Evolutionary conservation across 441 rosid genomes (phyloP), one percentile per base, ranked within the genome.

Genomic region (Eruca vesicaria): DNA sequence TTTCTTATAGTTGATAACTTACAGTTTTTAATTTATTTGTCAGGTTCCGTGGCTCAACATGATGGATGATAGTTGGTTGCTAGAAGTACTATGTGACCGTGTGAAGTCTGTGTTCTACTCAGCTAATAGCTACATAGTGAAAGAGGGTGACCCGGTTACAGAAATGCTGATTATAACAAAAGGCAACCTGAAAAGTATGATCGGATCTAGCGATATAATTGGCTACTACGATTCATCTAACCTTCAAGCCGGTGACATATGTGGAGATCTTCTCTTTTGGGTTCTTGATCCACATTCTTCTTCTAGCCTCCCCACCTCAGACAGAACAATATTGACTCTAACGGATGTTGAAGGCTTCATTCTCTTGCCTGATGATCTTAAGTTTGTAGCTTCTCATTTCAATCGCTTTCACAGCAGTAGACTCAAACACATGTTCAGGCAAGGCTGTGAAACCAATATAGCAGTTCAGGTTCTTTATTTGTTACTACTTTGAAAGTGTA

Each of bases 201-300:
- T 83, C 4, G 79, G 70, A 2, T 77, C 57, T 35, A 20, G 9
- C 11, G 31, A 6, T 3, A 63, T 32, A 33, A 16, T 1, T 18
- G n/a, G 65, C 5, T 16, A 63, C 50, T 35, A 63, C 36, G 36
- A 80, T 60, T 55, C 66, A 0, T 74, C 9, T 35, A 7, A 20
- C 67, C 78, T 84, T 9, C 15, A 68, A 33, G 81, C 74, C 6
- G 85, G 86, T 50, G 87, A 82, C 38, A 70, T 77, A 50, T 84
- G 84, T 53, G 89, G 85, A 71, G 84, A 68, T 18, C 81, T 82
- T 76, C 82, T 72, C n/a, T 79, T 87, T 21, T 87, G 90, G 90
- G 82, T 89, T 2, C 71, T 85, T 77, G 83, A 84, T 77, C 88
- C 87, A 0, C 69, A 67, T 31, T 68, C 72, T 63, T 71, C 81